A percentile compares a stretch with the other conserved stretches of the same genome.
Evolutionary conservation across 164 flowering plant genomes (phyloP).

Genomic region (Cinnamomum chago): DNA sequence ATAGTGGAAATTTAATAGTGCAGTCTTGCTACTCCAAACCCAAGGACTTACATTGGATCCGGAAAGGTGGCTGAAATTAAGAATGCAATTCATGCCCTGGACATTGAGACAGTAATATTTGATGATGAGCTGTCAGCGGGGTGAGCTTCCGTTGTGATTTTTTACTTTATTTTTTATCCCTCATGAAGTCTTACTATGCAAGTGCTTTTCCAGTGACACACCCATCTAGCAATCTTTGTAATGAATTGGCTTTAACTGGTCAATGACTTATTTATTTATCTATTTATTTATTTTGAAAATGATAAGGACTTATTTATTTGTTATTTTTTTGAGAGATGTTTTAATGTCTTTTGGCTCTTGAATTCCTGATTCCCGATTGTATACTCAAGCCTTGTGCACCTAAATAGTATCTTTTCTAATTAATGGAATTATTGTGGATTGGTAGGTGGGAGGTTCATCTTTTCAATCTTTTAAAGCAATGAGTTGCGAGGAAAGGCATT

Average conservation of each 20-base stretch:
- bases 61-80: conserved; percentile 95
- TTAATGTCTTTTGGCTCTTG: too few relatives aligned
- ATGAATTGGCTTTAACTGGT: background rate
- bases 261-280: background rate
- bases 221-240: background rate
- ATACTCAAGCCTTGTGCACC: too few relatives aligned
- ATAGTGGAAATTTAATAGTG: conserved; percentile 7
- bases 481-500: too few relatives aligned
- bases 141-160: conserved; percentile 26
- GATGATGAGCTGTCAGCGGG: conserved; percentile 98
- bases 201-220: background rate
- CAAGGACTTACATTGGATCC: conserved; percentile 86
- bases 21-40: conserved; percentile 73
- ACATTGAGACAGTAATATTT: conserved; percentile 88
- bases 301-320: too few relatives aligned
- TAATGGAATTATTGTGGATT: too few relatives aligned
- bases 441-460: too few relatives aligned
- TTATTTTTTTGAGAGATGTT: too few relatives aligned
- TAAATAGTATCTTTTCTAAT: too few relatives aligned
- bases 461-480: too few relatives aligned
- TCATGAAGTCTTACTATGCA: background rate
- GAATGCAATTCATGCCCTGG: conserved; percentile 72
- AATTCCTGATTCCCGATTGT: too few relatives aligned
- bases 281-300: too few relatives aligned
- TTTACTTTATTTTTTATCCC: background rate